phyloP scores from a whole-genome alignment of 805 yeast species.

The Schwanniomyces polymorphus region DNA sequence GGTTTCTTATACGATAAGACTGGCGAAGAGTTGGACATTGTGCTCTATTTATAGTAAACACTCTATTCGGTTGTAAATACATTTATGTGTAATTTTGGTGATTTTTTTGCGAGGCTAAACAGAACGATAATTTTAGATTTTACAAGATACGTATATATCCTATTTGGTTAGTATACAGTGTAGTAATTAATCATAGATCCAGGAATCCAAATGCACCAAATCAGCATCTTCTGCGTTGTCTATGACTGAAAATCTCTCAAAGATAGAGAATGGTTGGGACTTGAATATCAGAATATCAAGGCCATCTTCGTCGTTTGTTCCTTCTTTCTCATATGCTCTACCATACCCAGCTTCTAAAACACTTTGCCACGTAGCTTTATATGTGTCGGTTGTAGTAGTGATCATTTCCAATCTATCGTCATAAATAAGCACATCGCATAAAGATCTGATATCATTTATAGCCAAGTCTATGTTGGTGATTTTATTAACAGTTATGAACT shows the following conservation, averaged over 20 bases:
- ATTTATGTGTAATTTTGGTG: neutral
- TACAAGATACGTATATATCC: too few species aligned
- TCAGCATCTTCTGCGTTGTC: constrained; percentile 30
- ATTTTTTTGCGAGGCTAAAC: neutral
- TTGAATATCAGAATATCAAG: constrained; percentile 7
- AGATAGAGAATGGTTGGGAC: constrained; percentile 22
- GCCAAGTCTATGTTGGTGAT: constrained; percentile 82
- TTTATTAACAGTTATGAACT: constrained; percentile 68
- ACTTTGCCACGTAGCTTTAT: constrained; percentile 82
- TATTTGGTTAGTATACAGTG: neutral
- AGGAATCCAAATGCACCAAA: constrained; percentile 31
- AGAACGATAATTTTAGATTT: neutral
- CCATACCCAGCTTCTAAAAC: constrained; percentile 69
- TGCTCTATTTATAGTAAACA: neutral
- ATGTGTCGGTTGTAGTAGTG: constrained; percentile 54
- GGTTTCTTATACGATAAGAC: constrained; percentile 32
- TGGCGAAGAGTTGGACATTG: constrained; percentile 9
- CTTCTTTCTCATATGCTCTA: constrained; percentile 22
- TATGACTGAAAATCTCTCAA: constrained; percentile 29
- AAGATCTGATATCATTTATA: constrained; percentile 68
- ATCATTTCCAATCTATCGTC: constrained; percentile 82
- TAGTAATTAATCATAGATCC: constrained; percentile 22
- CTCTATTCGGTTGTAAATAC: too few species aligned
- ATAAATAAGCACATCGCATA: constrained; percentile 84
- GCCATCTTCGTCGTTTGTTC: constrained; percentile 8